phyloP scores from a whole-genome alignment of 371 early-diverging fungal genomes.

The Mycotypha africana region DNA sequence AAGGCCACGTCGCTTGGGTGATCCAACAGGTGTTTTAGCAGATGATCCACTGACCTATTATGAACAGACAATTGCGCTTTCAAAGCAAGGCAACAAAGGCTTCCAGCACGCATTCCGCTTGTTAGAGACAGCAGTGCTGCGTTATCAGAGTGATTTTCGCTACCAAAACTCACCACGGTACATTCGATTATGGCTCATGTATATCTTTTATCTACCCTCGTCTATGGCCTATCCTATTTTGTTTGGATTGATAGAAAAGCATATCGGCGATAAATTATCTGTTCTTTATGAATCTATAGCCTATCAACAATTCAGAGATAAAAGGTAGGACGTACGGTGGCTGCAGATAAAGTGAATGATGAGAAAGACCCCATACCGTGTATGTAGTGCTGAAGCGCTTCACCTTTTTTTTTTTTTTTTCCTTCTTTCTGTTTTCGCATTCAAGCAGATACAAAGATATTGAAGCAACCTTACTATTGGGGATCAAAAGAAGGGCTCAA shows the following conservation, averaged over 20 bases:
- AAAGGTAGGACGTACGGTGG: too few relatives aligned
- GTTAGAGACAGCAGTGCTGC: not conserved
- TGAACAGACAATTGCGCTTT: slow-evolving; percentile 2
- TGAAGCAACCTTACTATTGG: slow-evolving; percentile 10
- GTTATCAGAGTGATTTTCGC: slow-evolving; percentile 5
- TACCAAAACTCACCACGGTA: slow-evolving; percentile 21
- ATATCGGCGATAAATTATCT: slow-evolving; percentile 25
- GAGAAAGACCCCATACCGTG: too few relatives aligned
- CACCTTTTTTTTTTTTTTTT: not conserved
- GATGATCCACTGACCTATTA: slow-evolving; percentile 10
- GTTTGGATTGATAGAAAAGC: slow-evolving; percentile 13
- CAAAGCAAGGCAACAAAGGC: not conserved
- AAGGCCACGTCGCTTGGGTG: too few relatives aligned
- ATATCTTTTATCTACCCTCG: slow-evolving; percentile 14
- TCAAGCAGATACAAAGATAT: slow-evolving; percentile 12
- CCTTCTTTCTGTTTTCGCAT: not conserved
- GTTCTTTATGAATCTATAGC: slow-evolving; percentile 26
- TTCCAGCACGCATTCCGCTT: not conserved
- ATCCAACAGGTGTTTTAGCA: too few relatives aligned
- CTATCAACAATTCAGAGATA: slow-evolving; percentile 3
- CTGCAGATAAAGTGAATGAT: too few relatives aligned
- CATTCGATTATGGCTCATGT: slow-evolving; percentile 25
- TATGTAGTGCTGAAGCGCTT: too few relatives aligned
- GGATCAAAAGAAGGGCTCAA: slow-evolving; percentile 16
- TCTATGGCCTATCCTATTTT: slow-evolving; percentile 14